These are phyloP conservation scores for Lagenaria siceraria DNA, from an alignment of 306 rosid species.

Conservation along the genomic window DNA sequence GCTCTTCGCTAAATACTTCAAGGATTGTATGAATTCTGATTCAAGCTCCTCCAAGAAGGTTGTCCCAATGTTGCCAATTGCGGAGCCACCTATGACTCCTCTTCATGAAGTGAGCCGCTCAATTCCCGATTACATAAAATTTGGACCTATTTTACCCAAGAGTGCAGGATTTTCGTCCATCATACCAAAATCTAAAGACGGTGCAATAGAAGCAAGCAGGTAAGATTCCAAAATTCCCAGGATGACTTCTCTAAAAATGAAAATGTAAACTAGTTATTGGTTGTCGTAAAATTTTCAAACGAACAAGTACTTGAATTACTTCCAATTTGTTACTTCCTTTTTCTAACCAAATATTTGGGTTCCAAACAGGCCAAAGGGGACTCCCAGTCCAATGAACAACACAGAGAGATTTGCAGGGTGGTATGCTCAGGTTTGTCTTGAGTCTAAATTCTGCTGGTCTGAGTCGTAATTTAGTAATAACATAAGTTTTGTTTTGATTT, in stretches of 20 bases:
- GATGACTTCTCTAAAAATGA: neutral
- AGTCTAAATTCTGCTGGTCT: neutral
- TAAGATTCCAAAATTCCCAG: slow-evolving; percentile 12
- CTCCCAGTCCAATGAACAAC: slow-evolving; percentile 25
- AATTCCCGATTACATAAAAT: slow-evolving; percentile 77
- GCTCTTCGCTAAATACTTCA: slow-evolving; percentile 72
- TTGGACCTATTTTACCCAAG: slow-evolving; percentile 89
- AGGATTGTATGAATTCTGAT: slow-evolving; percentile 57
- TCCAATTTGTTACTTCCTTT: neutral
- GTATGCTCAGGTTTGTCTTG: slow-evolving; percentile 35
- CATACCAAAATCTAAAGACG: slow-evolving; percentile 30
- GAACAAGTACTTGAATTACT: neutral
- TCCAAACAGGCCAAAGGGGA: slow-evolving; percentile 28
- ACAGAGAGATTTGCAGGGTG: slow-evolving; percentile 32
- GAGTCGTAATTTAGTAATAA: neutral
- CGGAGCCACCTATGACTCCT: slow-evolving; percentile 96
- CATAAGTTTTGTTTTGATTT: slow-evolving; percentile 3
- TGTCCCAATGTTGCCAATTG: slow-evolving; percentile 79
- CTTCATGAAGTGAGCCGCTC: slow-evolving; percentile 76
- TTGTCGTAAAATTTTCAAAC: neutral
- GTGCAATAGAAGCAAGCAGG: slow-evolving; percentile 43
- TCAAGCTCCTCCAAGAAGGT: slow-evolving; percentile 48
- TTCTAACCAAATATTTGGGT: slow-evolving; percentile 16
- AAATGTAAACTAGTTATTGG: too few relatives aligned
- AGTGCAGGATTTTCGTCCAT: slow-evolving; percentile 70